Percentiles rank a stretch among this genome's conserved stretches.
phyloP scores from a whole-genome alignment of 805 yeast species.

The Candida qinlingensis region DNA sequence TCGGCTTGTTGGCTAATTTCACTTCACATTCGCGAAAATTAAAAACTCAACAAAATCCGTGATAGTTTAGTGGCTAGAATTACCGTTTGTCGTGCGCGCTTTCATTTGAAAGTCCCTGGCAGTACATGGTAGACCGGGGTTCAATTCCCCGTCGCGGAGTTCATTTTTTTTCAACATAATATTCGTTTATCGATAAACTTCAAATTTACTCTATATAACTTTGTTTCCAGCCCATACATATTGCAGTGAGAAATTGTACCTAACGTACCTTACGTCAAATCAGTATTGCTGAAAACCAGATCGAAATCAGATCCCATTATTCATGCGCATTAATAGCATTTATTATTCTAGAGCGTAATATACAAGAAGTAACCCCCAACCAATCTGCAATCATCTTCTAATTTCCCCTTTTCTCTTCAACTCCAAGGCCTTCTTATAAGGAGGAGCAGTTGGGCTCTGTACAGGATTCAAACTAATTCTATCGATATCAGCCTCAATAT shows the following conservation, averaged over 20 bases:
- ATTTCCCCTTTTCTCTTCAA: constrained; percentile 72
- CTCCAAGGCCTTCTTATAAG: constrained; percentile 88
- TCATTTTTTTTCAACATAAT: not conserved
- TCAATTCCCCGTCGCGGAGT: constrained; percentile 7
- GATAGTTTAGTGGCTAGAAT: not conserved
- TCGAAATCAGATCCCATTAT: no score
- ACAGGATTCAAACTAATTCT: constrained; percentile 75
- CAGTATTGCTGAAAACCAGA: no score
- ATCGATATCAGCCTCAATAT: constrained; percentile 26
- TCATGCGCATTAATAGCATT: no score
- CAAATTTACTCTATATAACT: no score
- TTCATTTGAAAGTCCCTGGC: no score
- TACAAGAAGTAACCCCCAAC: no score
- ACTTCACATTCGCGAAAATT: no score
- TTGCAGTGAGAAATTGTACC: no score
- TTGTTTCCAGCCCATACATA: no score
- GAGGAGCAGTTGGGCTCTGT: constrained; percentile 94
- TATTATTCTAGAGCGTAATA: no score
- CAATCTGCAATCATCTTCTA: constrained; percentile 22
- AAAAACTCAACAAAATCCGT: not conserved
- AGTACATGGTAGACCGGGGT: constrained; percentile 3
- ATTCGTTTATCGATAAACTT: not conserved
- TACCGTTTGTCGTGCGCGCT: not conserved
- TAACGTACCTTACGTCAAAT: no score
- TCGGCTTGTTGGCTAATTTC: not conserved